Conservation (phyloP, 495 filamentous ascomycete genomes). For the Neurospora terricola region DNA sequence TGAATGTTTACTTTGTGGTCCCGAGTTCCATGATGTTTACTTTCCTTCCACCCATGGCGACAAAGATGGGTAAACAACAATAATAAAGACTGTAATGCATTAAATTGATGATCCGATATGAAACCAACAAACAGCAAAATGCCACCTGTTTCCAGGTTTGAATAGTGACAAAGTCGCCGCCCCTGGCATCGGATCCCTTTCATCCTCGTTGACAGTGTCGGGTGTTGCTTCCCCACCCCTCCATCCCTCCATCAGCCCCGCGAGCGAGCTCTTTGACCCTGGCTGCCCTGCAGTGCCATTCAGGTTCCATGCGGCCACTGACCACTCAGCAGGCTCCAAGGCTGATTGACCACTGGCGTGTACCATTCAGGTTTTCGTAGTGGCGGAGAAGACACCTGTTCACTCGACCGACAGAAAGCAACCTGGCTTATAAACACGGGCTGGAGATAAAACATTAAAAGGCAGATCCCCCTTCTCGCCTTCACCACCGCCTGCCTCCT, state of each 20-base stretch:
- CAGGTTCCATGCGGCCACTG: not conserved
- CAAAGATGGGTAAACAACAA: not conserved
- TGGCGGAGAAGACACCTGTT: slow-evolving; percentile 26
- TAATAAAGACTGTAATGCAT: not conserved
- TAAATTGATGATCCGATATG: not conserved
- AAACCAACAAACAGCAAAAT: not conserved
- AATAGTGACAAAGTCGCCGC: not conserved
- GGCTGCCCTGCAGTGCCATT: not conserved
- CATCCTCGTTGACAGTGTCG: not conserved
- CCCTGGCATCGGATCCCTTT: not conserved
- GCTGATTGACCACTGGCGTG: slow-evolving; percentile 1
- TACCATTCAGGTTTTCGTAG: not conserved
- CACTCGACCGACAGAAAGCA: slow-evolving; percentile 9
- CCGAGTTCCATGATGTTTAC: not conserved
- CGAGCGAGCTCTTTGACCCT: not conserved
- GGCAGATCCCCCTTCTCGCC: slow-evolving; percentile 5
- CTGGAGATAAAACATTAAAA: slow-evolving; percentile 18
- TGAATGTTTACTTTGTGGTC: not conserved
- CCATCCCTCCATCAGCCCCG: not conserved
- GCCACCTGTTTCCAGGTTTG: not conserved
- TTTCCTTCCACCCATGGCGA: not conserved
- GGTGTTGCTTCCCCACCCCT: not conserved
- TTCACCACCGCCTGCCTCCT: slow-evolving; percentile 2
- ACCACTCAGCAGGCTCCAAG: slow-evolving; percentile 4
- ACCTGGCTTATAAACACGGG: slow-evolving; percentile 13